Conservation (phyloP, 2,329 filamentous ascomycete species). For the Pyrenophora tritici-repentis region DNA sequence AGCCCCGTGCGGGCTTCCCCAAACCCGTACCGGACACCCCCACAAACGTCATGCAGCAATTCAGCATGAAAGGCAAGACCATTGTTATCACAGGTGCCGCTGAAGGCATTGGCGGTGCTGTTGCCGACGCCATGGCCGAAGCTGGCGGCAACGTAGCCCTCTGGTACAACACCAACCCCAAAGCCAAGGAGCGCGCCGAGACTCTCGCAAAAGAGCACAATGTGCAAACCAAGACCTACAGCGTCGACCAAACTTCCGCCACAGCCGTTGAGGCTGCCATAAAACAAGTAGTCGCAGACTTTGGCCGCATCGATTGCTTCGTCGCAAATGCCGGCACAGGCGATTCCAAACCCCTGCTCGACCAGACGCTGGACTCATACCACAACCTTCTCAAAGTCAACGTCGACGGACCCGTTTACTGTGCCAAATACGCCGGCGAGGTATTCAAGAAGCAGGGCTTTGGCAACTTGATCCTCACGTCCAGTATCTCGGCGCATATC, state of each 20-base stretch:
- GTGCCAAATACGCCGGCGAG: conserved; percentile 49
- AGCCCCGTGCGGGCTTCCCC: conserved; percentile 31
- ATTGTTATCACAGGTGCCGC: conserved; percentile 52
- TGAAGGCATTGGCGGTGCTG: conserved; percentile 61
- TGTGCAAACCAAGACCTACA: conserved; percentile 67
- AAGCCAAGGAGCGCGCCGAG: conserved; percentile 64
- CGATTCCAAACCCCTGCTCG: conserved; percentile 61
- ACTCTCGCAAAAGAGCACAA: conserved; percentile 61
- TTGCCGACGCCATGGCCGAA: conserved; percentile 46
- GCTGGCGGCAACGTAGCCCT: conserved; percentile 53
- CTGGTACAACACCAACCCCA: conserved; percentile 54
- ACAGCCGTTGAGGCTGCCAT: conserved; percentile 61
- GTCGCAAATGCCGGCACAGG: conserved; percentile 69
- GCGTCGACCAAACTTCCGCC: conserved; percentile 60
- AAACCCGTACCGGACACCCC: conserved; percentile 34
- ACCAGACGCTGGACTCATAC: conserved; percentile 66
- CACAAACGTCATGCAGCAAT: conserved; percentile 38
- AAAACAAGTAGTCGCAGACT: conserved; percentile 67
- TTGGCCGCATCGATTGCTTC: conserved; percentile 68
- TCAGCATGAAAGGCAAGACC: conserved; percentile 47
- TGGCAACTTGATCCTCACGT: conserved; percentile 67
- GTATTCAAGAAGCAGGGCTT: conserved; percentile 52
- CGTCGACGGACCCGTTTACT: conserved; percentile 64
- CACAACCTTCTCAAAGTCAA: conserved; percentile 68
- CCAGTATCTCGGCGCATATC: conserved; percentile 73